These are phyloP conservation scores for Geotrichum candidum DNA, from an alignment of 1,139 yeast species.

Conservation along the genomic window DNA sequence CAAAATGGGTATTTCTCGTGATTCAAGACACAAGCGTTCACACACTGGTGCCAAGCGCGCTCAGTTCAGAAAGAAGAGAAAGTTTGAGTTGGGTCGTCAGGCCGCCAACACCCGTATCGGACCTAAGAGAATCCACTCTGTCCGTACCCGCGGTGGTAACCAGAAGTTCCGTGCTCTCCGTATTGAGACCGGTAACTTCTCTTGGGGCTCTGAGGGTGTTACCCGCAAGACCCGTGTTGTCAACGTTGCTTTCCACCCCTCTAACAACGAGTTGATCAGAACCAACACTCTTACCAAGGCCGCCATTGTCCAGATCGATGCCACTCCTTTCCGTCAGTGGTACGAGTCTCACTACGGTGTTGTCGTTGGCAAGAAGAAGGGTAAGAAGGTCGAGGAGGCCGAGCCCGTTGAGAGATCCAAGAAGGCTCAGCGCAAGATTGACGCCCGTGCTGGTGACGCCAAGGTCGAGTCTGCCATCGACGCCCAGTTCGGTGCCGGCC, in stretches of 20 bases:
- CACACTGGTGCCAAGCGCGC: slow-evolving; percentile 99
- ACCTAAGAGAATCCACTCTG: slow-evolving; percentile 96
- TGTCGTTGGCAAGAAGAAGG: slow-evolving; percentile 77
- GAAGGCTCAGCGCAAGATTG: slow-evolving; percentile 85
- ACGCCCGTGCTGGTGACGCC: slow-evolving; percentile 81
- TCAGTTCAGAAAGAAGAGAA: slow-evolving; percentile 99
- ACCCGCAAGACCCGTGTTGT: slow-evolving; percentile 98
- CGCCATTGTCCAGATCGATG: slow-evolving; percentile 98
- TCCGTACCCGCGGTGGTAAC: slow-evolving; percentile 99
- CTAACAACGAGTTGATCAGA: slow-evolving; percentile 99
- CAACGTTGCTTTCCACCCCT: slow-evolving; percentile 97
- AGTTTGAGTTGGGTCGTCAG: slow-evolving; percentile 99
- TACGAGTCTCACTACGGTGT: slow-evolving; percentile 97
- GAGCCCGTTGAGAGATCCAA: slow-evolving; percentile 52
- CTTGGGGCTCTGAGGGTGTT: slow-evolving; percentile 99
- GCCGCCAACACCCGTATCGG: slow-evolving; percentile 99
- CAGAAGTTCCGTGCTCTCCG: slow-evolving; percentile 99
- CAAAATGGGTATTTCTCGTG: slow-evolving; percentile 99
- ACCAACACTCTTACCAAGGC: slow-evolving; percentile 99
- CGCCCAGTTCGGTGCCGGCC: slow-evolving; percentile 68
- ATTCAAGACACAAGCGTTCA: slow-evolving; percentile 99
- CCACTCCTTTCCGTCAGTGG: slow-evolving; percentile 99
- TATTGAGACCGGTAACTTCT: slow-evolving; percentile 98
- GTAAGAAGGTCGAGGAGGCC: slow-evolving; percentile 47
- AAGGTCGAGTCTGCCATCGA: slow-evolving; percentile 87